Evolutionary conservation across 108 stramenopile species (phyloP).

Genomic region (Ochromonas danica): DNA sequence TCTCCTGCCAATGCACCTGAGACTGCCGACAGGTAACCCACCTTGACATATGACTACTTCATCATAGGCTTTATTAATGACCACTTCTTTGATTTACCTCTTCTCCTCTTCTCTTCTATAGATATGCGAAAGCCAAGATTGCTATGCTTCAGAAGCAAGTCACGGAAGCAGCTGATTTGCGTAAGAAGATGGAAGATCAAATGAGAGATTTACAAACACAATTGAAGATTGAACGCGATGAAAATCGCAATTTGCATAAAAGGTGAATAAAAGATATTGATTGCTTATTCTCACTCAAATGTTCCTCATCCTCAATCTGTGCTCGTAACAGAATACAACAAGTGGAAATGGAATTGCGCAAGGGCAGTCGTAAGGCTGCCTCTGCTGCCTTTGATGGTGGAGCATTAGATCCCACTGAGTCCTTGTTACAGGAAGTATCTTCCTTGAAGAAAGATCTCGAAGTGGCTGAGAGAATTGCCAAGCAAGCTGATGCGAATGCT

Average conservation of each 20-base stretch:
- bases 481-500: constrained; percentile 1
- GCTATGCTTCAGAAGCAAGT: neutral
- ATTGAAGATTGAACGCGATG: constrained; percentile 21
- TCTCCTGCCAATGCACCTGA: neutral
- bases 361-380: neutral
- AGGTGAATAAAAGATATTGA: neutral
- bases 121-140: constrained; percentile 18
- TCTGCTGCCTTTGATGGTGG: neutral
- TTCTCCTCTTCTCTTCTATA: neutral
- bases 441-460: constrained; percentile 31
- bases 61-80: neutral
- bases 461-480: constrained; percentile 21
- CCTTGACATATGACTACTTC: neutral
- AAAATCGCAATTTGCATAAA: constrained; percentile 2
- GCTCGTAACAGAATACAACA: neutral
- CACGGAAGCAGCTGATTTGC: neutral
- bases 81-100: neutral
- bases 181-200: constrained; percentile 16
- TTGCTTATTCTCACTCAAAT: neutral
- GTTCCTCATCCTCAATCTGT: neutral
- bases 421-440: neutral
- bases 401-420: neutral
- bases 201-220: constrained; percentile 26
- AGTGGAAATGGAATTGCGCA: neutral
- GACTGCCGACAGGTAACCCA: neutral